Conservation (phyloP, 2,329 filamentous ascomycete genomes). For the Aureobasidium vineae region DNA sequence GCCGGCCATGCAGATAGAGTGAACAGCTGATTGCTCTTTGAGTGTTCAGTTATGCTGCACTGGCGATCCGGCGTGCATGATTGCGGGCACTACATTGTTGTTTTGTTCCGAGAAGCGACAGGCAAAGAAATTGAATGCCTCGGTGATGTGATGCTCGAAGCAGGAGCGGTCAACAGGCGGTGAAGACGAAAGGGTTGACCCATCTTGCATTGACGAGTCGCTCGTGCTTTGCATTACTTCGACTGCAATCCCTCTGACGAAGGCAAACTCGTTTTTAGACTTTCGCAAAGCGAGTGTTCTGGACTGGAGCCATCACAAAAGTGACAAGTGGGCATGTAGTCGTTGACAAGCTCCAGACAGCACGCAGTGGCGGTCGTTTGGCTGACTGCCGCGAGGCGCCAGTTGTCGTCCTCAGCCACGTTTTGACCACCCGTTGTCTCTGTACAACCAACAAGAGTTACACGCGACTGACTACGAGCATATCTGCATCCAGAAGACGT, state of each 20-base stretch:
- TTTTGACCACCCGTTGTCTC: neutral
- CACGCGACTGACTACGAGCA: slow-evolving; percentile 12
- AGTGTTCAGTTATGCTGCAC: slow-evolving; percentile 7
- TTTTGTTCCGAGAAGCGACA: slow-evolving; percentile 9
- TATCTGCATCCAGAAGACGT: neutral
- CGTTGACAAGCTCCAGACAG: neutral
- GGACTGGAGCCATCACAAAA: slow-evolving; percentile 6
- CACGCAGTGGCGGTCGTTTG: slow-evolving; percentile 9
- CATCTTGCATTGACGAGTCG: slow-evolving; percentile 11
- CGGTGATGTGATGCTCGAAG: slow-evolving; percentile 7
- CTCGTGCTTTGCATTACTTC: neutral
- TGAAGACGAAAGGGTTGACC: slow-evolving; percentile 14
- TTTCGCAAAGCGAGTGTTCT: neutral
- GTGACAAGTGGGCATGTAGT: slow-evolving; percentile 16
- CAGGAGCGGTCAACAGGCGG: slow-evolving; percentile 23
- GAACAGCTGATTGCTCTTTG: slow-evolving; percentile 23
- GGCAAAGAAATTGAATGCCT: slow-evolving; percentile 16
- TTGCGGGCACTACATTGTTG: slow-evolving; percentile 1
- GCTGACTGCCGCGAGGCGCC: slow-evolving; percentile 9
- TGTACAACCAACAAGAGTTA: slow-evolving; percentile 20
- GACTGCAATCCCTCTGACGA: neutral
- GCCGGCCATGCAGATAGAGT: slow-evolving; percentile 22
- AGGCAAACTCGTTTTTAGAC: neutral
- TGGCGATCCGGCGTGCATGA: slow-evolving; percentile 14
- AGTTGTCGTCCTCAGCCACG: slow-evolving; percentile 21